Base-by-base conservation (phyloP, 2,329 filamentous ascomycete genomes). In the Triangularia verruculosa region DNA sequence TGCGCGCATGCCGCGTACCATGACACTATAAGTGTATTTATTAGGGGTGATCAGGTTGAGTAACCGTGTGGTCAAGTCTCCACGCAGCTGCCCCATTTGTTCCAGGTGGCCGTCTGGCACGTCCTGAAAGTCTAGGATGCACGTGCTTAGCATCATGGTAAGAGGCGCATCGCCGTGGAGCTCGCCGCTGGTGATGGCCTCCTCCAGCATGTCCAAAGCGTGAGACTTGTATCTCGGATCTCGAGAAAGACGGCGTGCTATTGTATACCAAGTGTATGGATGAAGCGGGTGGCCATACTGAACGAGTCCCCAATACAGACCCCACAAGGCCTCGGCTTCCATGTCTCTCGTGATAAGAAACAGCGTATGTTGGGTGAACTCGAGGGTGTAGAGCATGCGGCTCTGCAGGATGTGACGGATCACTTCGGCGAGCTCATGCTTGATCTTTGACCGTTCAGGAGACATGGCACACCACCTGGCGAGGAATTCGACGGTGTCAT, bases 1-100 rank as follows among this genome's bases (percentile, higher is more conserved):
- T 63, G 86, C 79, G 70, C 90, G 85, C 15, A 93, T 86, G 63
- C 92, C 91, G 43, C 86, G 82, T 61, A 97, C 84, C 64, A 92
- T 78, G 53, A 89, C 81, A 15, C 89, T 90, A 71, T 89, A 86
- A 11, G 82, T 82, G 62, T 86, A 77, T 13, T 85, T 76, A 67
- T 91, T 89, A 24, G 90, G 86, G 20, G 79, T 78, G 56, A 90
- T 77, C n/a, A 82, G 75, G 20, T 83, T 77, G 11, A 89, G 74
- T 58, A 93, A 79, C 8, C 77, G 74, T 59, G 83, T 78, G 22
- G 89, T 82, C 4, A 89, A 77, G 4, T 80, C 75, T 9, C 84
- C 79, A 25, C 82, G 83, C 20, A 80, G 78, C n/a, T 80, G 75
- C 39, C 79, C 74, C 4, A 79, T 74, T 7, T 79, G 73, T 7